Evolutionary conservation across 331 rosid genomes (phyloP).

Genomic region (Acacia concinna): DNA sequence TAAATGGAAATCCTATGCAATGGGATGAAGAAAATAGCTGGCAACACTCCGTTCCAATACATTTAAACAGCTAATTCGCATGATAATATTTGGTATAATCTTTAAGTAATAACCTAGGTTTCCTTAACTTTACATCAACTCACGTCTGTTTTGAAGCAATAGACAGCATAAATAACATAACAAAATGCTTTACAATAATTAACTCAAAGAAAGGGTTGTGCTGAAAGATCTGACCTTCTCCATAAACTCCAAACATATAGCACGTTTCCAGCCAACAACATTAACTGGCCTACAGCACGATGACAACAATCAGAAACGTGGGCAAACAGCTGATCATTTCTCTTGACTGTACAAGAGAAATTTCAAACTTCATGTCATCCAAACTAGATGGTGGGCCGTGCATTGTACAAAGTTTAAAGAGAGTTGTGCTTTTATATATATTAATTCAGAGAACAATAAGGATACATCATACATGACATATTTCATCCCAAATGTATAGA

Average conservation of each 20-base stretch:
- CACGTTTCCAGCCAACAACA: conserved; percentile 98
- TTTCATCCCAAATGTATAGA: conserved; percentile 19
- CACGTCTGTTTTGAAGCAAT: conserved; percentile 17
- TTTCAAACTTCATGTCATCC: conserved; percentile 33
- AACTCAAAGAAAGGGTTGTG: conserved; percentile 20
- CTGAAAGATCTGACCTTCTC: conserved; percentile 69
- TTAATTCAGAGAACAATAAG: conserved; percentile 2
- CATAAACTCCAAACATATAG: conserved; percentile 95
- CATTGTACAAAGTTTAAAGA: background rate
- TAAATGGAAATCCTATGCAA: conserved; percentile 25
- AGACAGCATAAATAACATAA: conserved; percentile 15
- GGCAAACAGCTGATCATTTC: conserved; percentile 44
- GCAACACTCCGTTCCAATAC: conserved; percentile 1
- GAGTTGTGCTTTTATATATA: background rate
- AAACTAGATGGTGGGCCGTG: background rate
- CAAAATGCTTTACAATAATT: background rate
- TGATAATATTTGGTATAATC: background rate
- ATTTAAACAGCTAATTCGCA: conserved; percentile 5
- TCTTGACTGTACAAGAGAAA: conserved; percentile 51
- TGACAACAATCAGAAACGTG: conserved; percentile 55
- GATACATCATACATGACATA: conserved; percentile 3
- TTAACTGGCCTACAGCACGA: conserved; percentile 86
- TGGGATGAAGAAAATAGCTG: conserved; percentile 1
- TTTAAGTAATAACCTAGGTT: background rate
- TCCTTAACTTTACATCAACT: conserved; percentile 9